phyloP scores from a whole-genome alignment of 2,329 filamentous ascomycete genomes.

The Nannizzia gypsea region DNA sequence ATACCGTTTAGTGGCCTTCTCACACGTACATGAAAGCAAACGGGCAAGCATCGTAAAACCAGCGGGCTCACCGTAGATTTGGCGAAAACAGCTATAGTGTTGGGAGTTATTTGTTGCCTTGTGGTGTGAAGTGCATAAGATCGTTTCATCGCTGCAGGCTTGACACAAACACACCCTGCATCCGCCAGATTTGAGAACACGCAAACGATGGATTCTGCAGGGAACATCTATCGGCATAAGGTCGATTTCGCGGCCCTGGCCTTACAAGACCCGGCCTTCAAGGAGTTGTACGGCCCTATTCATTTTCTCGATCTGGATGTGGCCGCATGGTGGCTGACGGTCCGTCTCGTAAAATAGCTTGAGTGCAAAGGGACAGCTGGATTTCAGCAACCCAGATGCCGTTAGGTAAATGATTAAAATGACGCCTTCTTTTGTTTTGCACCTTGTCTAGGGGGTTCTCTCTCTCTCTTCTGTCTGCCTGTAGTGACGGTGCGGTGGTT shows the following conservation, averaged over 20 bases:
- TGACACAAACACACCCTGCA: neutral
- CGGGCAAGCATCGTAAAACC: neutral
- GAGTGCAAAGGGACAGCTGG: conserved; percentile 49
- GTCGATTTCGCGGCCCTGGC: conserved; percentile 54
- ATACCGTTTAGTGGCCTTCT: neutral
- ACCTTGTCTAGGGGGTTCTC: neutral
- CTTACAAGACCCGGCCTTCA: conserved; percentile 47
- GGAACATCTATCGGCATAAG: conserved; percentile 44
- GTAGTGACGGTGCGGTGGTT: neutral
- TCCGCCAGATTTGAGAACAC: neutral
- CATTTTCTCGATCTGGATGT: conserved; percentile 19
- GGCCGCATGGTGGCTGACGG: neutral
- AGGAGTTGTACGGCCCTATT: conserved; percentile 36
- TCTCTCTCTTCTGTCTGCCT: neutral
- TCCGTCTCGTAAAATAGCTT: conserved; percentile 27
- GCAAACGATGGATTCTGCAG: conserved; percentile 23
- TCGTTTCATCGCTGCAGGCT: neutral
- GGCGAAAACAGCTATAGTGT: too few species aligned
- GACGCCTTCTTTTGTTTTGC: neutral
- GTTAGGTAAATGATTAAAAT: conserved; percentile 48
- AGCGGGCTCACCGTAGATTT: too few species aligned
- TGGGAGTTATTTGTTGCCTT: too few species aligned
- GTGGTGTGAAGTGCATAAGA: neutral
- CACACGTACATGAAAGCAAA: neutral
- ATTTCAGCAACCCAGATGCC: conserved; percentile 68